Base-by-base conservation (phyloP, 208 protist species). In the Leishmania tropica region DNA sequence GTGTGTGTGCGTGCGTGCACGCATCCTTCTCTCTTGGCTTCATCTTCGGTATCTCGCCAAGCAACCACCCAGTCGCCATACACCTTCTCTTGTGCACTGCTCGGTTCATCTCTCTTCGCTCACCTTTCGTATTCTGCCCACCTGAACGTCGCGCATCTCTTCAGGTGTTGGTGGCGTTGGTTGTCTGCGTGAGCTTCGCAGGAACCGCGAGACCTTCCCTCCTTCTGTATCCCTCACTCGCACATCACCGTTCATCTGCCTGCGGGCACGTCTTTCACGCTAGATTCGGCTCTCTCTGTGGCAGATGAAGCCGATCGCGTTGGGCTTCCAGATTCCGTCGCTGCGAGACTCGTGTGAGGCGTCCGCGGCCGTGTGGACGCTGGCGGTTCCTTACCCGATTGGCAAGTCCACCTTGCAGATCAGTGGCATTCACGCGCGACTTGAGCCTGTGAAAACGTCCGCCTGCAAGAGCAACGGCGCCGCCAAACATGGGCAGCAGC, bases 351-450 rank as follows among this genome's bases (percentile, higher is more conserved):
- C 78, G 65, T 87, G 75, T 47, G 67, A 77, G 31, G 54, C 74
- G n/a, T n/a, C 47, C 4, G 45, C 71, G 1, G n/a, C 70, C 10
- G 70, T 42, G 17, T 67, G 77, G 65, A 79, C 76, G 8, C 8
- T 89, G 17, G 31, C 85, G 11, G 51, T 94, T 13, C 84, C 85
- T 65, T 94, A 93, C 84, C 87, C 85, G 15, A 74, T 85, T 51
- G 91, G 91, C 19, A 81, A 76, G 51, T 72, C 78, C 28, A 93
- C 91, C 5, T 76, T 94, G 35, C 91, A 94, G 83, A 31, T 94
- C 72, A 89, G 76, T 31, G 91, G 91, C 31, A 83, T 91, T 51
- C 87, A 93, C 71, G 77, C 89, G 6, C 85, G 87, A 35, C 86
- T 94, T 6, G 67, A 67, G 42, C 85, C 78, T 10, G 17, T 51